Base-by-base conservation (phyloP, 2,329 filamentous ascomycete genomes). In the Pyrenophora teres region DNA sequence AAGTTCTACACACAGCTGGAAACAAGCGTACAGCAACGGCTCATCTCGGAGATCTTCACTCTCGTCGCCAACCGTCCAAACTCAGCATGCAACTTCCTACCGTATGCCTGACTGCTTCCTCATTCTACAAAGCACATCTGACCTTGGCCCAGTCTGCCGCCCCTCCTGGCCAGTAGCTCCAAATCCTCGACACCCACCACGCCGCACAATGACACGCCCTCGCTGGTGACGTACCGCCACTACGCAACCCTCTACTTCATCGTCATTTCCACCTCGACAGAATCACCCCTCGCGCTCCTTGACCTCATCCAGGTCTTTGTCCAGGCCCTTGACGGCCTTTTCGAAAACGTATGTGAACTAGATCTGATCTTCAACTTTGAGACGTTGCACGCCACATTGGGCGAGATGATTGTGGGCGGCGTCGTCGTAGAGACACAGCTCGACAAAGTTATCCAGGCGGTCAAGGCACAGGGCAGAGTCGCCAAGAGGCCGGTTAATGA, bases 301-400 rank as follows among this genome's bases (percentile, higher is more conserved):
- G 94, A 99, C 74, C 80, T 99, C 47, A 97, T 99, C 60, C 94
- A 99, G 76, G 94, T 99, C 54, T 99, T 97, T 68, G 94, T 99
- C 58, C 94, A 99, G 76, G 87, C 93, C 0, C 83, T 99, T 31
- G 94, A 99, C 74, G 86, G 91, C 59, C 81, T 99, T 35, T 99
- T 99, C 71, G 94, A 97, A 77, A 97, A 99, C 72, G 94, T 99
- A 8, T 99, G 94, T 81, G 94, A 99, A 79, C 81, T 99, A 49
- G 92, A 99, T 74, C 82, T 99, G 63, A 99, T 99, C 74, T 99
- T 99, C 80, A 97, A 97, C 73, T 99, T 96, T 66, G 94, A 99
- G 81, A 95, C 92, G 13, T 81, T 99, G 67, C 94, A 99, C 78
- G 89, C 93, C 7, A 87, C 92, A 13, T 79, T 97, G 8, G 87